These are phyloP conservation scores for Plasmodium adleri DNA, from an alignment of 169 alveolate species.

Conservation along the genomic window DNA sequence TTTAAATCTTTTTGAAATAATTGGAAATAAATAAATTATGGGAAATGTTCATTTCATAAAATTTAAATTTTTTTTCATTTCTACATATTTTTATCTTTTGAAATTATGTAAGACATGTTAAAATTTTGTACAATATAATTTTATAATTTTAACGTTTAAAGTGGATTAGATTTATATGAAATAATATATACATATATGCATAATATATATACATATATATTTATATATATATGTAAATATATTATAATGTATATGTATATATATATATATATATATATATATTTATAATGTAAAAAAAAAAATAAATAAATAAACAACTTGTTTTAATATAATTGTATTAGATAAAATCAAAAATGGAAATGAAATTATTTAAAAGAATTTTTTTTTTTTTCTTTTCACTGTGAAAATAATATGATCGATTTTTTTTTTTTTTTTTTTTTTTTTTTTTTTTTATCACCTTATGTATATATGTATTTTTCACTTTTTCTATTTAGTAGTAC, in stretches of 20 bases:
- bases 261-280: background rate
- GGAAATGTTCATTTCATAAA: too few species aligned
- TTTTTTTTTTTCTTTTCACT: constrained; percentile 1
- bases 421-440: background rate
- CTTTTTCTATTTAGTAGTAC: too few species aligned
- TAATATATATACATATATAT: background rate
- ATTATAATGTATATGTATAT: background rate
- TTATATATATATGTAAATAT: background rate
- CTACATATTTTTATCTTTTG: constrained; percentile 2
- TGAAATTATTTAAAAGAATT: constrained; percentile 7
- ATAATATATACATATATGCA: background rate
- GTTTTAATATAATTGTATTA: background rate
- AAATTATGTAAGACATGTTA: constrained; percentile 2
- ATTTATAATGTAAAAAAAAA: too few species aligned
- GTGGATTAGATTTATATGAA: constrained; percentile 1
- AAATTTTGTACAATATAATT: background rate
- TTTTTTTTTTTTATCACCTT: too few species aligned
- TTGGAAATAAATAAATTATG: too few species aligned
- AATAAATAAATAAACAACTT: background rate
- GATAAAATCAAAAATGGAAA: constrained; percentile 10
- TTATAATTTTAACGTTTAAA: background rate
- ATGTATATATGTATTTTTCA: too few species aligned
- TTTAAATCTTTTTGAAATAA: too few species aligned
- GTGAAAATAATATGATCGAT: background rate
- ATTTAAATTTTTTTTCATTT: constrained; percentile 2